Percentiles rank a stretch among this genome's conserved stretches.
Conservation (phyloP, 305 asterid species). For the Caryopteris hybrid region DNA sequence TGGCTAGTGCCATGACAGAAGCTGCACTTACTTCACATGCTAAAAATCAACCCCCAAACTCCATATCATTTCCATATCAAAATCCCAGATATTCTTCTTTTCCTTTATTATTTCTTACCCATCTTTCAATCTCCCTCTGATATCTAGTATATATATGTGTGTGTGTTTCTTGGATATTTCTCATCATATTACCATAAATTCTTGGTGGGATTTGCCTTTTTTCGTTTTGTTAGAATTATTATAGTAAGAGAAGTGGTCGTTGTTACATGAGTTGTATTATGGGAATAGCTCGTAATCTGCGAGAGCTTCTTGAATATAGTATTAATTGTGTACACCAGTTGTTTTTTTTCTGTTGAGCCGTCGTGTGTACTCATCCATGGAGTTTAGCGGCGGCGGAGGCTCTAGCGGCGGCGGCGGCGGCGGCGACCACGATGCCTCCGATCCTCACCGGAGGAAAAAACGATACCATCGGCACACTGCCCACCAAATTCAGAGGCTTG, state of each 20-base stretch:
- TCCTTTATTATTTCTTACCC: not conserved
- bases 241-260: conserved; percentile 8
- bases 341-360: too few species aligned
- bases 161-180: not conserved
- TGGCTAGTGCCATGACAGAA: conserved; percentile 48
- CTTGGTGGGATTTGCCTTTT: too few species aligned
- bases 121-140: not conserved
- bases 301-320: too few species aligned
- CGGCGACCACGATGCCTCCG: conserved; percentile 50
- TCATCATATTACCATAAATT: conserved; percentile 17
- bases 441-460: conserved; percentile 56
- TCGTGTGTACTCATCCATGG: too few species aligned
- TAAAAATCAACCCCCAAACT: too few species aligned
- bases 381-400: conserved; percentile 61
- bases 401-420: conserved; percentile 56
- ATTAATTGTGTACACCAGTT: too few species aligned
- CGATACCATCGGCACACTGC: conserved; percentile 95
- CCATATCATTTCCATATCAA: conserved; percentile 26
- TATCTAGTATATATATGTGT: not conserved
- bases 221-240: not conserved
- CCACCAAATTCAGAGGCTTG: conserved; percentile 86
- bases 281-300: conserved; percentile 36
- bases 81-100: conserved; percentile 28
- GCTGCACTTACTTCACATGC: conserved; percentile 30
- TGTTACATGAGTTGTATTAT: conserved; percentile 24